A percentile compares a stretch with the other conserved stretches of the same genome.
These are phyloP conservation scores for Monosporozyma aerobia DNA, from an alignment of 805 yeast species.

Conservation along the genomic window DNA sequence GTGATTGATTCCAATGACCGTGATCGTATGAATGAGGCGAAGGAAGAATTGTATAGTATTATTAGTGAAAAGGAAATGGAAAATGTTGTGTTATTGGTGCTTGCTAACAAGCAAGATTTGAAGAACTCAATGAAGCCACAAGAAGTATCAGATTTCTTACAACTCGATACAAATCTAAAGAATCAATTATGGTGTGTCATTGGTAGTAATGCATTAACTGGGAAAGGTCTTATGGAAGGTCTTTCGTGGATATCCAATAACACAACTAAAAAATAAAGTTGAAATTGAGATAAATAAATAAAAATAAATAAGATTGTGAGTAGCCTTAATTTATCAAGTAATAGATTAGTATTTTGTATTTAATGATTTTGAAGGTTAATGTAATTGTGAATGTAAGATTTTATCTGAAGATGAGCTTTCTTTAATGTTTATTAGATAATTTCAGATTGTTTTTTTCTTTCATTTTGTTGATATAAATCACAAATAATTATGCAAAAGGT, in stretches of 20 bases:
- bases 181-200: conserved; percentile 84
- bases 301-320: background rate
- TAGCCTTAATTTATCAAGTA: background rate
- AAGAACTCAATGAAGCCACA: conserved; percentile 65
- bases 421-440: too few species aligned
- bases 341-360: background rate
- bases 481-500: too few species aligned
- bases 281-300: background rate
- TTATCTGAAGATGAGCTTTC: too few species aligned
- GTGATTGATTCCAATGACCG: conserved; percentile 79
- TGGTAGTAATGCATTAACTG: conserved; percentile 82
- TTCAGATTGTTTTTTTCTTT: too few species aligned
- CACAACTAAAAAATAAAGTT: conserved; percentile 16
- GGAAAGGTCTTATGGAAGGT: conserved; percentile 84
- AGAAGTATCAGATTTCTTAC: conserved; percentile 66
- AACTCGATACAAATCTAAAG: conserved; percentile 46
- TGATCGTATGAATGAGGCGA: conserved; percentile 66
- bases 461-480: too few species aligned
- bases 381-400: too few species aligned
- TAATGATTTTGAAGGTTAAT: too few species aligned
- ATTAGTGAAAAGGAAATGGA: conserved; percentile 77
- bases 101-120: conserved; percentile 85
- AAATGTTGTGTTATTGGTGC: conserved; percentile 67
- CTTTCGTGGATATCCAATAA: conserved; percentile 76
- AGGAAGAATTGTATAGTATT: conserved; percentile 66